Evolutionary conservation across 495 filamentous ascomycete genomes (phyloP), one percentile per base, ranked within the genome.

Genomic region (Podospora australis): DNA sequence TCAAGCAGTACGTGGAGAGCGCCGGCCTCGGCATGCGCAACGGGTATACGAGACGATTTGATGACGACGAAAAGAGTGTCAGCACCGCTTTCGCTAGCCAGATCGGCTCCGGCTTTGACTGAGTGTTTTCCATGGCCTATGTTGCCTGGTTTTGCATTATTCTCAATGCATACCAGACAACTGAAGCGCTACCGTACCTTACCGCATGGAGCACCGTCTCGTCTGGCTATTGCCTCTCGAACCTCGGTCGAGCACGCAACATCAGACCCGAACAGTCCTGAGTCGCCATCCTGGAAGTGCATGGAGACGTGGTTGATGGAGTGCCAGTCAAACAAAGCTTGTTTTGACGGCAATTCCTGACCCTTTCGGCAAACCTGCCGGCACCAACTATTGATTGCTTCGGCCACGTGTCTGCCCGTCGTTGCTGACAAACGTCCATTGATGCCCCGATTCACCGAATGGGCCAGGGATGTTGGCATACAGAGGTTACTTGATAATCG

Each of bases 41-140:
- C 60, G 84, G 88, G 36, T 90, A 84, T 52, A 82, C 82, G 9
- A 86, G 86, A 38, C 88, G 86, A 51, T 85, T 80, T 35, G 92
- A 97, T 54, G 92, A 99, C 51, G 92, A 97, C 62, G 86, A 90
- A 49, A 86, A 91, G 65, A 96, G 91, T 64, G 79, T 97, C 57
- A 95, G 87, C 53, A 96, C 91, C 23, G 89, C 89, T 6, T 97
- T 96, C 70, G 91, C 90, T 32, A 95, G 89, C 67, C 94, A 97
- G 66, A 78, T 96, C 48, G 91, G 86, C 43, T 48, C 59, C 16
- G 86, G 84, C 56, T 95, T 91, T 65, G 90, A 96, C 70, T 95
- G 90, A 96, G 74, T 35, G 49, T 40, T 36, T 36, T 2, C 8
- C 20, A 32, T 21, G 20, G 21, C 13, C 38, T 40, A 36, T n/a